Evolutionary conservation across 371 early-diverging fungal species (phyloP), one percentile per base, ranked within the genome.

Genomic region (Mycotypha africana): DNA sequence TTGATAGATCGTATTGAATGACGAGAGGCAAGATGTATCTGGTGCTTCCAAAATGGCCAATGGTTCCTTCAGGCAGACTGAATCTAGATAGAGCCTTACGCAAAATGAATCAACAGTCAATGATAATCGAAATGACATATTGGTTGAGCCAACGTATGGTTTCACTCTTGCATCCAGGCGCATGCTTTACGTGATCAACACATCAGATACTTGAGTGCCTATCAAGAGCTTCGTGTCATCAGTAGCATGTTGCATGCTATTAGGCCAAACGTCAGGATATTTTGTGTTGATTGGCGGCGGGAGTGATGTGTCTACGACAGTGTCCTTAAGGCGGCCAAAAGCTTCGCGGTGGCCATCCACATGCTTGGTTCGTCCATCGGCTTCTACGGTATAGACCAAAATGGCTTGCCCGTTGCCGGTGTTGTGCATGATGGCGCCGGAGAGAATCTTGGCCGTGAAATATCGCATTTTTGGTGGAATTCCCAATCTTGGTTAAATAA

Each of bases 311-410:
- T 5, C 11, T 28, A 28, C 11, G 28, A 28, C 34, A 5, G 4
- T 34, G 34, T 15, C 5, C 15, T 34, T 34, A 4, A 34, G 5
- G 14, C 5, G 8, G 8, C 41, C 53, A 42, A 36, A 43, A 36
- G 44, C 2, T 43, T 50, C 43, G n/a, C 50, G 20, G 20, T 50
- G 43, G 14, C 0, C 14, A 38, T 62, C 58, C 1, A 46, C 46
- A 1, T 19, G 7, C 15, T 26, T 38, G 2, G 42, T 58, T 24
- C 48, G 17, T 2, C 63, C 58, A 38, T 58, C 55, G 7, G 46
- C 38, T 25, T 58, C 63, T 0, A 58, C 44, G 2, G 56, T 58
- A 47, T 63, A 58, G 14, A 39, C 38, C 17, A 58, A 45, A n/a
- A 52, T 37, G 5, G 56, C 55, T 38, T 58, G 41, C 2, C 43